These are phyloP conservation scores for Boletus coccyginus DNA, from an alignment of 768 basidiomycete genomes.

Conservation along the genomic window DNA sequence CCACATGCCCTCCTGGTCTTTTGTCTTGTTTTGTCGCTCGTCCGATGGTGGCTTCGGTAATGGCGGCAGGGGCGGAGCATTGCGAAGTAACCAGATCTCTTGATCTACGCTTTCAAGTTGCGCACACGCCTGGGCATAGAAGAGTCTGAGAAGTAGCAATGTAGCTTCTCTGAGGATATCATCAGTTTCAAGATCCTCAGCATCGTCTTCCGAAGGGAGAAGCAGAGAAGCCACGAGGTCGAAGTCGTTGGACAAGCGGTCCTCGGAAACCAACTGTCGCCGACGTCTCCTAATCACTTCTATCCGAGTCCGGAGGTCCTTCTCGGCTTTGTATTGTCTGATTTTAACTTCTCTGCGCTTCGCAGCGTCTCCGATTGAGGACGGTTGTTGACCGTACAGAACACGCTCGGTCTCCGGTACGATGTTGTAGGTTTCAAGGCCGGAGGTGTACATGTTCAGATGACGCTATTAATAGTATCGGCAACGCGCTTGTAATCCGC, in stretches of 20 bases:
- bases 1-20: constrained; percentile 62
- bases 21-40: constrained; percentile 38
- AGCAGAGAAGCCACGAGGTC: constrained; percentile 66
- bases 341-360: constrained; percentile 86
- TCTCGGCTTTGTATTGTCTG: constrained; percentile 84
- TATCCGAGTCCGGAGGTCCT: constrained; percentile 67
- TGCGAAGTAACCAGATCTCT: constrained; percentile 67
- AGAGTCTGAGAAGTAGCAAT: constrained; percentile 69
- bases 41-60: constrained; percentile 29
- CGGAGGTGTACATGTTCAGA: constrained; percentile 43
- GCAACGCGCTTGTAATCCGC: background rate
- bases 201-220: constrained; percentile 37
- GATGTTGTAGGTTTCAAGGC: constrained; percentile 64
- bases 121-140: constrained; percentile 64
- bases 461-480: constrained; percentile 40
- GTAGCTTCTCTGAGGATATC: constrained; percentile 64
- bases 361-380: constrained; percentile 58
- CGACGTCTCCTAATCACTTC: constrained; percentile 59
- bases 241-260: constrained; percentile 46
- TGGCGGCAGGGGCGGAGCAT: constrained; percentile 45
- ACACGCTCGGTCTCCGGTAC: constrained; percentile 58
- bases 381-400: constrained; percentile 49
- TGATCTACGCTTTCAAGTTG: constrained; percentile 67
- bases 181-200: constrained; percentile 58
- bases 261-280: constrained; percentile 36